Base-by-base conservation (phyloP, 2,329 filamentous ascomycete genomes). In the Didymella glomerata region DNA sequence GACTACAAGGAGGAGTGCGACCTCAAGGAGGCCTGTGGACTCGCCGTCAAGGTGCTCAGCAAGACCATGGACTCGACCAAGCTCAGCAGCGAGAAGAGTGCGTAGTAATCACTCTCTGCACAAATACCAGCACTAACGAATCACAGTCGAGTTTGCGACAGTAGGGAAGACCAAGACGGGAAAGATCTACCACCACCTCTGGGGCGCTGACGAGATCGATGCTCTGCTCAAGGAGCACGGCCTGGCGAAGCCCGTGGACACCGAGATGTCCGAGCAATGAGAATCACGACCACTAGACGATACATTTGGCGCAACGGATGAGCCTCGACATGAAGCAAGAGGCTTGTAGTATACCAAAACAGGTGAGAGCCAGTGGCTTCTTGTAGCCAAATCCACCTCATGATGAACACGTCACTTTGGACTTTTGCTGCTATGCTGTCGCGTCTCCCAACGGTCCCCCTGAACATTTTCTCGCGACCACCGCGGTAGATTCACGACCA, bases 11-110 rank as follows among this genome's bases (percentile, higher is more conserved):
- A 99, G 81, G 93, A 98, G 70, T 98, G 93, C 79, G 90, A 92
- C 67, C 80, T 99, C 75, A 92, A 97, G 83, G 95, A 99, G 83
- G 95, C 96, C 4, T 99, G 95, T 78, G 93, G 90, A 54, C 90
- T 97, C 85, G 95, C 95, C 11, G 95, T 99, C 78, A 99, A 99
- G 86, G 95, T 99, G 64, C 82, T 99, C 67, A 98, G 95, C 86
- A 99, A 99, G 88, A 99, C 95, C 6, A 99, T 99, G 96, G 95
- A 99, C 79, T 97, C 93, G 54, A 98, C 94, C 54, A 99, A 97
- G 85, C 82, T 99, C 76, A 97, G 93, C 84, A 97, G 93, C 76
- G 95, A 99, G 86, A 99, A 99, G 87, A 97, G 93, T 97, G 82
- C 79, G 91, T 84, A 44, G 22, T 8, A 10, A n/a, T 2, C n/a